Evolutionary conservation across 2,329 filamentous ascomycete species (phyloP).

Genomic region (Aspergillus hortae): DNA sequence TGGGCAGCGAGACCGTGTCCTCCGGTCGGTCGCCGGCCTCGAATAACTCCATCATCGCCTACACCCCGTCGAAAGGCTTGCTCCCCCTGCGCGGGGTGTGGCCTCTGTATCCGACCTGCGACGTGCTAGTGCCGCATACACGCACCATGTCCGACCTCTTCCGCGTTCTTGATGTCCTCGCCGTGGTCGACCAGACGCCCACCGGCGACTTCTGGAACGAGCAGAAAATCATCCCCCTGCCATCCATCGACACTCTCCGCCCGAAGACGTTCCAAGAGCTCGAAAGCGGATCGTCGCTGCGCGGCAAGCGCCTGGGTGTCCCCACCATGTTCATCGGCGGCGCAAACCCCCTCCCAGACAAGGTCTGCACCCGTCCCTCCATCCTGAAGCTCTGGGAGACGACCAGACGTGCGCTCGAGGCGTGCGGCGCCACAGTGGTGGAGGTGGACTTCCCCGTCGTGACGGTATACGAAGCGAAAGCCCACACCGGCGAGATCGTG

Average conservation of each 20-base stretch:
- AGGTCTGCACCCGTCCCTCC: slow-evolving; percentile 32
- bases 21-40: slow-evolving; percentile 56
- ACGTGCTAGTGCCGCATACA: slow-evolving; percentile 53
- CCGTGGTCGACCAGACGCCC: slow-evolving; percentile 38
- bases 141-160: slow-evolving; percentile 51
- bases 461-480: slow-evolving; percentile 32
- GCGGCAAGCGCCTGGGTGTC: slow-evolving; percentile 47
- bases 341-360: slow-evolving; percentile 27
- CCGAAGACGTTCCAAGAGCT: slow-evolving; percentile 35
- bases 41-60: slow-evolving; percentile 55
- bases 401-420: slow-evolving; percentile 24
- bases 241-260: slow-evolving; percentile 26
- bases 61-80: slow-evolving; percentile 53
- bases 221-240: slow-evolving; percentile 46
- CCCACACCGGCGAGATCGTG: slow-evolving; percentile 28
- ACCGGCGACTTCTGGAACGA: slow-evolving; percentile 54
- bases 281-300: slow-evolving; percentile 27
- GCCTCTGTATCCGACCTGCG: slow-evolving; percentile 56
- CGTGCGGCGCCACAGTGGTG: slow-evolving; percentile 29
- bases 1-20: slow-evolving; percentile 55
- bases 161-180: slow-evolving; percentile 48
- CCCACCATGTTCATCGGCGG: slow-evolving; percentile 52
- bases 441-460: slow-evolving; percentile 33
- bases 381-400: slow-evolving; percentile 38
- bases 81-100: slow-evolving; percentile 53